These are phyloP conservation scores for Anisodus acutangulus DNA, from an alignment of 257 asterid genomes.

Conservation along the genomic window DNA sequence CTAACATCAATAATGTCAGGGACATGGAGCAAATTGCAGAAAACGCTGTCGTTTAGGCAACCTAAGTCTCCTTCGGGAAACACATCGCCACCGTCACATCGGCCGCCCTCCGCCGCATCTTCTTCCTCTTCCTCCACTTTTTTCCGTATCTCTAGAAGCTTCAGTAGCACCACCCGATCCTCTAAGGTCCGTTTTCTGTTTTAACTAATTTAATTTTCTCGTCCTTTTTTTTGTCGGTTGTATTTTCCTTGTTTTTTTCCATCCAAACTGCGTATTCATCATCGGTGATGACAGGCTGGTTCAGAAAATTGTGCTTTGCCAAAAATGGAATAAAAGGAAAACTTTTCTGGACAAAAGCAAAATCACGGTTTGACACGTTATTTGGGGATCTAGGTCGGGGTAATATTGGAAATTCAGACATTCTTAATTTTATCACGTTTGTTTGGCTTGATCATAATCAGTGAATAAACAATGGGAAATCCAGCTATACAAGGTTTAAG, in stretches of 20 bases:
- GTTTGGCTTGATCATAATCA: neutral
- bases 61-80: constrained; percentile 21
- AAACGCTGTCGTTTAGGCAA: constrained; percentile 36
- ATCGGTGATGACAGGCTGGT: constrained; percentile 19
- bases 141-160: constrained; percentile 35
- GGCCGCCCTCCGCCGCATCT: constrained; percentile 1
- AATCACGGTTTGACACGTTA: neutral
- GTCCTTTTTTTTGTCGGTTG: neutral
- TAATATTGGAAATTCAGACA: neutral
- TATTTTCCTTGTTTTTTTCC: neutral
- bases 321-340: neutral
- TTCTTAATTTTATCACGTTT: neutral
- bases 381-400: neutral
- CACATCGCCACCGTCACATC: constrained; percentile 27
- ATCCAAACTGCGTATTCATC: neutral
- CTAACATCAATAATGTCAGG: constrained; percentile 35
- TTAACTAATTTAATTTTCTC: neutral
- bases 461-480: neutral
- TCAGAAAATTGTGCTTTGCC: neutral
- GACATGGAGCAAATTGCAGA: constrained; percentile 45
- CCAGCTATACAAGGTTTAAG: neutral
- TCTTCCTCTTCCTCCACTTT: constrained; percentile 32
- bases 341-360: neutral
- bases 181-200: constrained; percentile 36
- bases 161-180: constrained; percentile 31